Evolutionary conservation across 495 filamentous ascomycete genomes (phyloP), one percentile per base, ranked within the genome.

Genomic region (Lentithecium fluviatile): DNA sequence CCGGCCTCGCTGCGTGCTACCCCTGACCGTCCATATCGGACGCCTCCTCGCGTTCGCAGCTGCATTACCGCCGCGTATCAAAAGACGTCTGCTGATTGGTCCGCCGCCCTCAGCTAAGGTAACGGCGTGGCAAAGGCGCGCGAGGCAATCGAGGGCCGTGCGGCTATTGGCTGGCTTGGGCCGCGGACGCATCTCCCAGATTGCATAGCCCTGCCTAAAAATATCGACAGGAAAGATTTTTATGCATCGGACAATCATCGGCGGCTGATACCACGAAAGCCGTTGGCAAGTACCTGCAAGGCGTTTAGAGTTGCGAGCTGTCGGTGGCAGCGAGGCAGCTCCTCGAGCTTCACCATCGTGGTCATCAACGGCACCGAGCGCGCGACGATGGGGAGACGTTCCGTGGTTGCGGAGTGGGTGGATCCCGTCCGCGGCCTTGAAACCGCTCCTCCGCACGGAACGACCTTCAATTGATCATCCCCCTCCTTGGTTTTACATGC

Each of bases 181-280:
- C 29, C 29, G 29, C 29, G 29, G 29, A 43, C 13, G 19, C 13
- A 6, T 52, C 29, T 20, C 49, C 11, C 7, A 52, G 24, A 29
- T 52, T 52, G 49, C 49, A 52, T 52, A 32, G 45, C 24, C 45
- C 24, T 20, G 20, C 25, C 49, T 52, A 52, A 52, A 52, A 52
- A 52, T 52, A 52, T n/a, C 29, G 24, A 52, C 49, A 29, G 2
- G 17, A 48, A 23, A 48, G 5, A 48, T 29, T 15, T 23, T 48
- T 48, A 48, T 48, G 45, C 45, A 48, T 12, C 45, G 45, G 21
- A 6, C 12, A 3, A 13, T 48, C 19, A 20, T 43, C 13, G 15
- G 40, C 40, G 40, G 15, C 10, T 10, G 29, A 32, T 10, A 32
- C 29, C 29, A 32, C 29, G 29, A 32, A n/a, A 10, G 4, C 29